Conservation (phyloP, 2,329 filamentous ascomycete genomes). For the Pseudocercospora vitis region DNA sequence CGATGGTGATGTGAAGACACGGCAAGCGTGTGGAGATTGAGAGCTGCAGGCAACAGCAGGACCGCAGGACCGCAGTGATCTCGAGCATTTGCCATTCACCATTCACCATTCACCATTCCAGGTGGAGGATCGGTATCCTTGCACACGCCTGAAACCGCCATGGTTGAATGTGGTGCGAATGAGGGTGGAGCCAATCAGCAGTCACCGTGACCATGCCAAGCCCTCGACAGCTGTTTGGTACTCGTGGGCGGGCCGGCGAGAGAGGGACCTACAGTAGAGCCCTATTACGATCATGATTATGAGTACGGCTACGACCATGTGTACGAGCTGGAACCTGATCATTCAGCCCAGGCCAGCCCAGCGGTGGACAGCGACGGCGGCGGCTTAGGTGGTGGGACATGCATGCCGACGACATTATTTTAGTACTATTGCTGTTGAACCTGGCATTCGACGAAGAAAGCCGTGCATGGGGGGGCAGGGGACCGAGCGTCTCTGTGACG, state of each 20-base stretch:
- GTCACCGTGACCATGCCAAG: no score
- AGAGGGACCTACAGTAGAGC: no score
- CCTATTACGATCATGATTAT: no score
- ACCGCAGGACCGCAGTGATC: no score
- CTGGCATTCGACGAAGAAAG: no score
- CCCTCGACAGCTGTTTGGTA: background rate
- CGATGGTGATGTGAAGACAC: background rate
- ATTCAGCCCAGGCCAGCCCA: background rate
- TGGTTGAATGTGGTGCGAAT: background rate
- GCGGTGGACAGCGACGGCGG: no score
- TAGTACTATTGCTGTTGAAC: no score
- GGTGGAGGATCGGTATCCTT: background rate
- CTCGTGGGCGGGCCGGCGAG: background rate
- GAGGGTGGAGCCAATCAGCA: background rate
- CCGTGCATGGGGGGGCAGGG: no score
- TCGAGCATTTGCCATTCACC: background rate
- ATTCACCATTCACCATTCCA: background rate
- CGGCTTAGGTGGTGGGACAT: no score
- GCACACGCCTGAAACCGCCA: background rate
- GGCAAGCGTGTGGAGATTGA: background rate
- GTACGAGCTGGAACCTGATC: constrained; percentile 3
- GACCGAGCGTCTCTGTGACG: background rate
- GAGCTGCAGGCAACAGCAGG: background rate
- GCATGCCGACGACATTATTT: no score
- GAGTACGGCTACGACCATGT: background rate